Conservation (phyloP, 345 rosid genomes). For the Pistacia vera region DNA sequence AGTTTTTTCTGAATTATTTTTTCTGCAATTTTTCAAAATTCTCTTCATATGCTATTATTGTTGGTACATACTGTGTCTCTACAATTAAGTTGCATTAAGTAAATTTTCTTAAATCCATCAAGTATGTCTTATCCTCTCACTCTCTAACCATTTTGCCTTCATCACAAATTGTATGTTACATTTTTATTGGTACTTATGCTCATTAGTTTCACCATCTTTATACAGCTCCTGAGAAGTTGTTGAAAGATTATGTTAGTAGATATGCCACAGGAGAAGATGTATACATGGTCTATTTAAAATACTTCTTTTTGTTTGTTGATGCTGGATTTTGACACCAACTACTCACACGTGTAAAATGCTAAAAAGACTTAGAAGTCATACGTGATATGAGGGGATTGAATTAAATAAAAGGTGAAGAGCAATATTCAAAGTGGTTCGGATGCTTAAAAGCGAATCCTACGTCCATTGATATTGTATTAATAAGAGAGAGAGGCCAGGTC, state of each 20-base stretch:
- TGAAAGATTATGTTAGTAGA: slow-evolving; percentile 34
- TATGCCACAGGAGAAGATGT: slow-evolving; percentile 59
- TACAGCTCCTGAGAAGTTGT: slow-evolving; percentile 56
- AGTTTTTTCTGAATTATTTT: too few species aligned
- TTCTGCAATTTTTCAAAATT: too few species aligned
- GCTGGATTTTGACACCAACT: too few species aligned
- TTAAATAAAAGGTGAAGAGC: too few species aligned
- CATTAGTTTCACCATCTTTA: not conserved
- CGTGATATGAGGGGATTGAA: too few species aligned
- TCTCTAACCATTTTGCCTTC: not conserved
- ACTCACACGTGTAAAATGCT: too few species aligned
- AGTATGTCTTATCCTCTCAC: not conserved
- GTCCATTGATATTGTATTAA: too few species aligned
- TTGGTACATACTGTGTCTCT: slow-evolving; percentile 34
- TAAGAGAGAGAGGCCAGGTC: too few species aligned
- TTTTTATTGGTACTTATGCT: not conserved
- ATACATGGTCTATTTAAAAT: slow-evolving; percentile 36
- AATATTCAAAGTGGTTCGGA: too few species aligned
- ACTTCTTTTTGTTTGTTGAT: not conserved
- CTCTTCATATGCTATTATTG: slow-evolving; percentile 45
- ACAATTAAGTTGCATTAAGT: not conserved
- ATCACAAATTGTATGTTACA: not conserved
- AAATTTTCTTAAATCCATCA: not conserved
- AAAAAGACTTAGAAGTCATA: too few species aligned
- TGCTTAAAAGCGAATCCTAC: too few species aligned